Base-by-base conservation (phyloP, 768 basidiomycete genomes). In the Leucocoprinus sp. region DNA sequence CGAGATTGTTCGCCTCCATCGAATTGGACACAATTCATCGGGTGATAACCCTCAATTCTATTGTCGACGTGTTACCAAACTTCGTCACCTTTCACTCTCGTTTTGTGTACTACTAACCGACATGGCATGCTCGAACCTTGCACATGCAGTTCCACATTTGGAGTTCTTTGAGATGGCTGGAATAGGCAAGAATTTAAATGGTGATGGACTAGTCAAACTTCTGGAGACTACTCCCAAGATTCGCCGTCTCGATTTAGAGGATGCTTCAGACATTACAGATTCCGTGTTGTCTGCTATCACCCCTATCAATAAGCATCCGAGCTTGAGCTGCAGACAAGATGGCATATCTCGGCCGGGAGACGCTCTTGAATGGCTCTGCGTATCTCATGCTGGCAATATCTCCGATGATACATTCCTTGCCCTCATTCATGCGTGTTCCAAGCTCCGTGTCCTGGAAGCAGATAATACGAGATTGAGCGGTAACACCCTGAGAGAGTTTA, bases 201-300 rank as follows among this genome's bases (percentile, higher is more conserved):
- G 88, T 50, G 76, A 75, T 2, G 91, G 90, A n/a, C 64, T 96
- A 5, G 64, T 89, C 14, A 70, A 71, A 34, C 69, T 96, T 17
- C 64, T 96, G 27, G 64, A 63, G 36, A 83, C 82, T 11, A 82
- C 81, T 2, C 85, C 85, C 1, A 60, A 70, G 50, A 79, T 96
- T 37, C 72, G 80, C 44, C 77, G 76, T 36, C 64, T 95, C 31
- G 93, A 96, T 59, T 66, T 96, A n/a, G 93, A 95, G 57, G 86
- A 90, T 52, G 88, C 88, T 5, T 60, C 63, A 9, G 74, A 80
- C 14, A 76, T 93, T 43, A 83, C 77, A 1, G 90, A 95, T 59
- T 64, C 69, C 2, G 72, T 92, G n/a, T 60, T 95, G 19, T 65
- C 67, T 15, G 67, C 69, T 0, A 66, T 96, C 26, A 86, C 84